Evolutionary conservation across 2,329 filamentous ascomycete genomes (phyloP), one percentile per base, ranked within the genome.

Genomic region (Aspergillus nomiae): DNA sequence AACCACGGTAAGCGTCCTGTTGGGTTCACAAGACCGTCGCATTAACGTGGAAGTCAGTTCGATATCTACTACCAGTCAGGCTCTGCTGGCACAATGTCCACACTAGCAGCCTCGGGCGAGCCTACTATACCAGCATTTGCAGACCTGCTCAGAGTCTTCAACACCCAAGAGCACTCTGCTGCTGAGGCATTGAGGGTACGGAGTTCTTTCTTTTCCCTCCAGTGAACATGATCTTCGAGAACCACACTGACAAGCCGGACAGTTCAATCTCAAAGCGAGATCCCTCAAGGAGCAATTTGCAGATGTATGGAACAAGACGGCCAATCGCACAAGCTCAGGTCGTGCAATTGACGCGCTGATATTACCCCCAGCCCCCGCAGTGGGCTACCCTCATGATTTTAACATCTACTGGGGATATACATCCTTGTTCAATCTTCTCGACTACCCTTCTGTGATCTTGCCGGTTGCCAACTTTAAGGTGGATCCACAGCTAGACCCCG

Each of bases 341-440:
- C 57, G 34, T 11, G 19, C 43, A 4, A 59, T 59, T 28, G 57
- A 59, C 16, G 57, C 34, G 24, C n/a, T 59, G 12, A 59, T 59
- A n/a, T n/a, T 28, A 12, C 57, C 57, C n/a, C 30, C 45, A 38
- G 43, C 46, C 9, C 43, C 46, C 19, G 43, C 45, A 28, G 21
- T 41, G 12, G 46, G 45, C 45, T 59, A 38, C 30, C 45, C 57
- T 19, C 57, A 59, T 51, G 57, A 53, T 28, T 51, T 53, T 28
- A 53, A 50, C 21, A 38, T 50, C n/a, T 59, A 59, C 32, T 59
- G 57, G 57, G 46, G 46, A 38, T 59, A 59, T 51, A 59, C 57
- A 4, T 59, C 43, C 19, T 14, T 59, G 26, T 59, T 50, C 10
- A 59, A 28, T 12, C 45, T 76, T 30, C 38, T 57, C 7, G 55